Evolutionary conservation across 768 basidiomycete genomes (phyloP), one percentile per base, ranked within the genome.

Genomic region (Leucosporidium scottii): DNA sequence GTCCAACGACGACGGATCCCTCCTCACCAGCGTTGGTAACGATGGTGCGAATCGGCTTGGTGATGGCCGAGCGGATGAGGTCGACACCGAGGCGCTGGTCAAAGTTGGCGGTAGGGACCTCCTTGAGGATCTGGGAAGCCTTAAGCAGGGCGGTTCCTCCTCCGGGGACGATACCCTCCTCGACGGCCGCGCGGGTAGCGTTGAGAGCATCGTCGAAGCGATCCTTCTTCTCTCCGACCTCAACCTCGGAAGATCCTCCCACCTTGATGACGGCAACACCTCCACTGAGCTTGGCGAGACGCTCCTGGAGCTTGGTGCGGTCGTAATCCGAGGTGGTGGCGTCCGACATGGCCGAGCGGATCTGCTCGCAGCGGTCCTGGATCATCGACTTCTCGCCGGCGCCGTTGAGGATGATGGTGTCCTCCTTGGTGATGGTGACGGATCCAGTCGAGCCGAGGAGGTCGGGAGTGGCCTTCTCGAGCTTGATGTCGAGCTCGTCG

Each of bases 221-320:
- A 78, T 98, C 94, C 86, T 98, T 96, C 90, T 97, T 98, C 85
- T 98, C 94, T 10, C 93, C 84, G 68, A 98, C 94, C 81, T 97
- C 94, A 61, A 97, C 94, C 79, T 98, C 94, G 61, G 84, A 86
- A 28, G 87, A 81, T 23, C 94, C 94, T 64, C 94, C 94, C 69
- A 97, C 94, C 81, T 91, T 93, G 84, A 97, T 97, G 80, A 98
- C 93, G 21, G 94, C 94, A 57, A 98, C 94, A 80, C 94, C 93
- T 55, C 94, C 94, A 54, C 85, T 85, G 62, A 98, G 83, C 84
- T 99, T 98, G 71, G 94, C 94, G 55, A 99, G 84, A 72, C 94
- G 89, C 78, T 98, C 94, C 79, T 97, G 93, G 60, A 99, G 84
- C 82, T 96, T 97, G 73, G 87, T 87, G 76, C 86, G 84, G 84